These are phyloP conservation scores for Pythium apleroticum DNA, from an alignment of 352 stramenopile species.

Conservation along the genomic window DNA sequence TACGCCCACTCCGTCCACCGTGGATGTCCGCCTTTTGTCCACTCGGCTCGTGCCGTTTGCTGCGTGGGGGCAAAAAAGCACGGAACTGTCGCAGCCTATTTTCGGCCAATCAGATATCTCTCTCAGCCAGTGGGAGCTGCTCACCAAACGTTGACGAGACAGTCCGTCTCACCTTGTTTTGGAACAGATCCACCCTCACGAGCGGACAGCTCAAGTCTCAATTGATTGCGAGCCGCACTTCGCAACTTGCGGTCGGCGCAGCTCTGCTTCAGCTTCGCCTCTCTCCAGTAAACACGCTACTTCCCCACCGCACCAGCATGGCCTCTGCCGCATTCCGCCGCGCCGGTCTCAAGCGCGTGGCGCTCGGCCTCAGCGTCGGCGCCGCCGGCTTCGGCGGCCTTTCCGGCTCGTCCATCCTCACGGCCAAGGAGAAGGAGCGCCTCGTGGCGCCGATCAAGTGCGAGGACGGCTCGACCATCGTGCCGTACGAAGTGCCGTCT, in stretches of 20 bases:
- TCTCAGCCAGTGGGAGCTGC: neutral
- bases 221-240: slow-evolving; percentile 20
- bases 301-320: slow-evolving; percentile 32
- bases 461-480: slow-evolving; percentile 82
- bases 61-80: slow-evolving; percentile 7
- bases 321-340: slow-evolving; percentile 61
- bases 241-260: slow-evolving; percentile 27
- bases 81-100: neutral
- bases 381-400: slow-evolving; percentile 49
- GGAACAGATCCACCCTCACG: slow-evolving; percentile 10
- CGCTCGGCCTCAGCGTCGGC: slow-evolving; percentile 50
- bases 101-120: slow-evolving; percentile 16
- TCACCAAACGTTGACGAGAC: slow-evolving; percentile 11
- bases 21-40: slow-evolving; percentile 7
- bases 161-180: slow-evolving; percentile 24
- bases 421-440: slow-evolving; percentile 69
- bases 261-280: slow-evolving; percentile 7
- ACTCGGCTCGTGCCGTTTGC: neutral
- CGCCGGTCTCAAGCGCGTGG: slow-evolving; percentile 47
- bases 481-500: slow-evolving; percentile 79
- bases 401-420: slow-evolving; percentile 60
- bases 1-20: neutral
- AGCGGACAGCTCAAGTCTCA: neutral
- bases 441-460: slow-evolving; percentile 80
- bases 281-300: neutral